A percentile compares a stretch with the other conserved stretches of the same genome.
phyloP scores from a whole-genome alignment of 2,329 filamentous ascomycete genomes.

The Diaporthe caulivora region DNA sequence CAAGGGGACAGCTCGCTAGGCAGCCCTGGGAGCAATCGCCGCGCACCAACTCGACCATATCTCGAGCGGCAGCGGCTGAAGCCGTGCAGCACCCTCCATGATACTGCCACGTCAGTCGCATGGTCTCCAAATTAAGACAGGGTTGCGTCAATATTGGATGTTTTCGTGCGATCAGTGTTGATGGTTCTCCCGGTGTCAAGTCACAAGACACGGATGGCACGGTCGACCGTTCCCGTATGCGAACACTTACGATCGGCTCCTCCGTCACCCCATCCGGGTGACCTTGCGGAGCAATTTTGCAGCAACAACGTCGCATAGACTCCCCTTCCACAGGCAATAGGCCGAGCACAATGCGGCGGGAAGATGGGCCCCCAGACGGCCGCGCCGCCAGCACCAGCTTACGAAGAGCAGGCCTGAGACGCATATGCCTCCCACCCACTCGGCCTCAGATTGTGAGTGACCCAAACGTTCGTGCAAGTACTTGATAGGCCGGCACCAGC shows the following conservation, averaged over 20 bases:
- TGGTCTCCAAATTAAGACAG: constrained; percentile 17
- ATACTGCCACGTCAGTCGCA: constrained; percentile 38
- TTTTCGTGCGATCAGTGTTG: constrained; percentile 8
- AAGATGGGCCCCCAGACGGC: constrained; percentile 13
- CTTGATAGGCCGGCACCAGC: neutral
- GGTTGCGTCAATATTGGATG: constrained; percentile 11
- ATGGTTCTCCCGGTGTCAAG: neutral
- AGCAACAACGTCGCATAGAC: neutral
- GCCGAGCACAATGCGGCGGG: constrained; percentile 13
- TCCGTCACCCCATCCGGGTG: constrained; percentile 15
- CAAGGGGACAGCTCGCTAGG: constrained; percentile 36
- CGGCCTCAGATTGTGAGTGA: neutral
- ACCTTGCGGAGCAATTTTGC: neutral
- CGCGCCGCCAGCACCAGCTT: constrained; percentile 26
- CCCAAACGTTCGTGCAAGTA: neutral
- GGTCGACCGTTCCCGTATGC: constrained; percentile 19
- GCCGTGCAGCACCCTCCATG: constrained; percentile 11
- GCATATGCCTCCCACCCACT: neutral
- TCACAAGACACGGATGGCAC: neutral
- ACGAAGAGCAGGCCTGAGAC: neutral
- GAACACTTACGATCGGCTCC: constrained; percentile 13
- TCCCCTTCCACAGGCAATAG: neutral
- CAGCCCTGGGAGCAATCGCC: constrained; percentile 26
- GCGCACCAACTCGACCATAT: constrained; percentile 27
- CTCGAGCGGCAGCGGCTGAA: constrained; percentile 16